phyloP scores from a whole-genome alignment of 176 grass and related monocot species.

The Aegilops bicornis region DNA sequence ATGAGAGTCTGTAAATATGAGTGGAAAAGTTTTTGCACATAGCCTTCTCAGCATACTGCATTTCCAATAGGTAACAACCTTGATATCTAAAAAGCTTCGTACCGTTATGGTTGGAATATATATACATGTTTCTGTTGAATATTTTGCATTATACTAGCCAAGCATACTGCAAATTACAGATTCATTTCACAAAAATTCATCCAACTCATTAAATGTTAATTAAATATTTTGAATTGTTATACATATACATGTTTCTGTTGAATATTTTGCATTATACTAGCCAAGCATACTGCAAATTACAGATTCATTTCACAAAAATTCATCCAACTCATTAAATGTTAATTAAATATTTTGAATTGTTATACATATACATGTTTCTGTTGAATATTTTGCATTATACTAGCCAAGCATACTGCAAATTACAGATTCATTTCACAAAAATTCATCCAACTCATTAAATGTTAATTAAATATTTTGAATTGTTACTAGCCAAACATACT shows the following conservation, averaged over 20 bases:
- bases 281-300: not conserved
- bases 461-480: not conserved
- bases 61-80: not conserved
- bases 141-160: not conserved
- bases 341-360: not conserved
- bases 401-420: not conserved
- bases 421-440: not conserved
- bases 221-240: too few species aligned
- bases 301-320: not conserved
- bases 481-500: not conserved
- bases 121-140: not conserved
- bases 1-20: not conserved
- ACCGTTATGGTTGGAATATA: not conserved
- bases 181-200: not conserved
- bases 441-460: not conserved
- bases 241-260: not conserved
- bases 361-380: not conserved
- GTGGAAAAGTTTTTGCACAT: not conserved
- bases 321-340: not conserved
- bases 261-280: not conserved
- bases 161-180: not conserved
- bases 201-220: slow-evolving; percentile 1
- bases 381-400: not conserved
- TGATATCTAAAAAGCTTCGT: not conserved
- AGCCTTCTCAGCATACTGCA: not conserved